A percentile compares a stretch with the other conserved stretches of the same genome.
Evolutionary conservation across 495 filamentous ascomycete genomes (phyloP).

Genomic region (Hypoxylon crocopeplum): DNA sequence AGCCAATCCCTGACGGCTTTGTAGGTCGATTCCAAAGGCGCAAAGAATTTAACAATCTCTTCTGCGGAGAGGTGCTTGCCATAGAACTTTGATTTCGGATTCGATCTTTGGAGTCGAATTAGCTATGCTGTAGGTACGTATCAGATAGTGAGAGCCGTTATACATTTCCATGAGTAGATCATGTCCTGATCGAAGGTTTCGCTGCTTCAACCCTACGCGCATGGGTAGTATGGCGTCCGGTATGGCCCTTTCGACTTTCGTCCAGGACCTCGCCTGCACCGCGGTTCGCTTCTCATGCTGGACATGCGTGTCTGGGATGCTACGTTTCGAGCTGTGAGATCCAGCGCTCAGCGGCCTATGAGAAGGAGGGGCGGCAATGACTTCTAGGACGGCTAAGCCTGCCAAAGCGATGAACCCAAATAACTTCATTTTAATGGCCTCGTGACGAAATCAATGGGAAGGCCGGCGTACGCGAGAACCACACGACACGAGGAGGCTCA

Average conservation of each 20-base stretch:
- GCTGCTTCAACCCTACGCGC: slow-evolving; percentile 38
- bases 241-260: slow-evolving; percentile 36
- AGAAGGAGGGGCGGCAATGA: slow-evolving; percentile 27
- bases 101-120: slow-evolving; percentile 86
- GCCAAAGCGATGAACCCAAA: slow-evolving; percentile 16
- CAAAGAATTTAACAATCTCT: slow-evolving; percentile 59
- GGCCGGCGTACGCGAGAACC: slow-evolving; percentile 1
- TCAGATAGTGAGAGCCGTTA: background rate
- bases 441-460: background rate
- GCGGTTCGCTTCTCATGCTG: slow-evolving; percentile 50
- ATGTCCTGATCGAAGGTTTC: slow-evolving; percentile 37
- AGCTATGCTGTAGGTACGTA: slow-evolving; percentile 76
- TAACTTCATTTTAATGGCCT: slow-evolving; percentile 29
- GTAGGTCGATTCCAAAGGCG: slow-evolving; percentile 50
- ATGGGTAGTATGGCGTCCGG: slow-evolving; percentile 36
- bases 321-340: slow-evolving; percentile 16
- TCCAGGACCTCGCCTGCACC: slow-evolving; percentile 54
- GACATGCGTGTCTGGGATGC: slow-evolving; percentile 33
- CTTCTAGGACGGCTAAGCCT: slow-evolving; percentile 18
- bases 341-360: background rate
- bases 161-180: slow-evolving; percentile 46
- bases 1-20: slow-evolving; percentile 60
- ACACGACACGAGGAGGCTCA: background rate
- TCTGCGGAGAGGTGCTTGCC: slow-evolving; percentile 58
- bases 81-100: slow-evolving; percentile 62